Base-by-base conservation (phyloP, 2,329 filamentous ascomycete genomes). In the Trichoderma koningii region DNA sequence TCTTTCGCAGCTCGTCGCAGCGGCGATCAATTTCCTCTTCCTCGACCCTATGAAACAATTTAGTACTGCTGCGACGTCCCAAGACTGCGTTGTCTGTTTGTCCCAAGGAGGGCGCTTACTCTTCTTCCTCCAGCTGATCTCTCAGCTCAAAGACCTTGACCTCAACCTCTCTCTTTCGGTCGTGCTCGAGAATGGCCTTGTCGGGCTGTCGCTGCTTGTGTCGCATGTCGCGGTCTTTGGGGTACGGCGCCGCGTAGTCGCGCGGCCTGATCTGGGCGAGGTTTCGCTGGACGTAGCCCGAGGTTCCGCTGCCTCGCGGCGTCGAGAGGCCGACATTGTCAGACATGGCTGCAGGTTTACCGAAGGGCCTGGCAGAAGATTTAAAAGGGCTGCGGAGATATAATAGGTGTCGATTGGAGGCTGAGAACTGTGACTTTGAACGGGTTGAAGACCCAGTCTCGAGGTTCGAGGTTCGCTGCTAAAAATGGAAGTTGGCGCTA, bases 231-330 rank as follows among this genome's bases (percentile, higher is more conserved):
- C 86, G 80, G 73, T 91, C 87, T 68, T 87, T 87, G 38, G 88
- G 86, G 77, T 96, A 97, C 0, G 93, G 93, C 19, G 88, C 88
- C 66, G 82, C 84, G 72, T 87, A 85, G 79, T 96, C 92, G 79
- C 94, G 93, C 34, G 91, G 93, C 74, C 85, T 88, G 71, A 97
- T 87, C 75, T 94, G 89, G 19, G 95, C 95, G 42, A 93, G 87
- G 81, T 98, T 99, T 77, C 93, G 92, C 79, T 98, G 94, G 64
- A 99, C 94, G 76, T 98, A 98, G 75, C 95, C 95, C 1, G 94
- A 98, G 65, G 95, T 99, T 55, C 95, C 95, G 75, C 91, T 96
- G 70, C 95, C 95, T 73, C 95, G 89, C 3, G 95, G 95, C 5
- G 95, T 99, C 65, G 90, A 88, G 72, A 99, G 92, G 65, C 95